A percentile compares a stretch with the other conserved stretches of the same genome.
Evolutionary conservation across 257 asterid species (phyloP).

Genomic region (Catharanthus roseus): DNA sequence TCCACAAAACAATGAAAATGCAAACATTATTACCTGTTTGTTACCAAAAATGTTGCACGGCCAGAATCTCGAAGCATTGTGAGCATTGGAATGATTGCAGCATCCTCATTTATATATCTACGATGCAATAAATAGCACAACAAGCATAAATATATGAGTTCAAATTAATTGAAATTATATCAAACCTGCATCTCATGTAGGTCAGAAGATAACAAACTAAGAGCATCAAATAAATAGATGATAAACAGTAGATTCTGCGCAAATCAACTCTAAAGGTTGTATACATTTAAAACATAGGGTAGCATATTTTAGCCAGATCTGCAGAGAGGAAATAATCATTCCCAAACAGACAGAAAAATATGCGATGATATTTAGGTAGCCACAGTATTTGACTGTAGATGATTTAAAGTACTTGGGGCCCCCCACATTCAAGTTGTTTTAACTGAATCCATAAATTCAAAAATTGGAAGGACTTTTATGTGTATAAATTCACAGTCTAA

Average conservation of each 20-base stretch:
- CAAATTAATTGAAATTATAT: background rate
- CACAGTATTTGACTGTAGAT: background rate
- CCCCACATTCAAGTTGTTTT: background rate
- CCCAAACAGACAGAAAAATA: background rate
- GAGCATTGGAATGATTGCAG: slow-evolving; percentile 83
- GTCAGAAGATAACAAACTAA: background rate
- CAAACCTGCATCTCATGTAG: background rate
- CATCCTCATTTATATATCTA: slow-evolving; percentile 83
- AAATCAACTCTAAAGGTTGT: too few species aligned
- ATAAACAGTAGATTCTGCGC: background rate
- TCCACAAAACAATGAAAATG: background rate
- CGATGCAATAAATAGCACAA: slow-evolving; percentile 22
- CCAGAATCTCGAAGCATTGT: slow-evolving; percentile 94
- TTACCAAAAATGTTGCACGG: slow-evolving; percentile 89
- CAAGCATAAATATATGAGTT: background rate
- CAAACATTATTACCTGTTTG: slow-evolving; percentile 66
- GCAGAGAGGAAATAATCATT: background rate
- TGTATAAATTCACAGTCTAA: too few species aligned
- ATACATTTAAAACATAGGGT: too few species aligned
- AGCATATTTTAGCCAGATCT: background rate
- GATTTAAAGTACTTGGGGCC: background rate
- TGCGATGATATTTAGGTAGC: background rate
- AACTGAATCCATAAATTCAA: too few species aligned
- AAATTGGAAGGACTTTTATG: too few species aligned
- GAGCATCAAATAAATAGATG: background rate